A percentile compares a stretch with the other conserved stretches of the same genome.
phyloP scores from a whole-genome alignment of 768 basidiomycete species.

The Psilocybe cubensis region DNA sequence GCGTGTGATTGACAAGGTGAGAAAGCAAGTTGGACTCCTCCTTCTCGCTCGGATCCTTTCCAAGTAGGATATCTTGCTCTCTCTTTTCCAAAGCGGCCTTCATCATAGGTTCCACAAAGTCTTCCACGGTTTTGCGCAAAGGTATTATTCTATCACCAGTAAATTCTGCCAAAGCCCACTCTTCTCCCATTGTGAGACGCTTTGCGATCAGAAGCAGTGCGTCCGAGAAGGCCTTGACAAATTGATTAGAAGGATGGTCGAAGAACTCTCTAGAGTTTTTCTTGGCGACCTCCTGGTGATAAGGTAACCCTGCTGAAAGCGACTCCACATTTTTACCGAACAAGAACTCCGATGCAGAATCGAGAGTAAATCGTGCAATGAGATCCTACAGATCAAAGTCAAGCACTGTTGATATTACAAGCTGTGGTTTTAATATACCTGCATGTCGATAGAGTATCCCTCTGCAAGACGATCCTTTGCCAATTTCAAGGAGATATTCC shows the following conservation, averaged over 20 bases:
- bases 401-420: conserved; percentile 32
- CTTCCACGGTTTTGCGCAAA: conserved; percentile 48
- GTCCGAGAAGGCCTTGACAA: conserved; percentile 51
- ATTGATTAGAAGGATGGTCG: conserved; percentile 43
- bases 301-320: conserved; percentile 52
- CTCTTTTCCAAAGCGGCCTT: conserved; percentile 43
- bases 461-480: conserved; percentile 46
- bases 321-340: conserved; percentile 56
- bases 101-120: conserved; percentile 55
- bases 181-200: conserved; percentile 40
- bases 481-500: conserved; percentile 46
- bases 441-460: conserved; percentile 61
- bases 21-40: conserved; percentile 36
- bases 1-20: conserved; percentile 49
- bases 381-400: conserved; percentile 54
- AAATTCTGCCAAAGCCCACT: conserved; percentile 48
- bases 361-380: conserved; percentile 59
- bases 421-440: conserved; percentile 36
- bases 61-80: conserved; percentile 30
- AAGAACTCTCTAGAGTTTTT: conserved; percentile 28
- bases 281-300: conserved; percentile 38
- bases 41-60: conserved; percentile 18
- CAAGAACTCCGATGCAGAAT: conserved; percentile 65
- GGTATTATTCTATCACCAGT: conserved; percentile 47
- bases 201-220: conserved; percentile 42